Base-by-base conservation (phyloP, 2,329 filamentous ascomycete species). In the Thermoascus crustaceus region DNA sequence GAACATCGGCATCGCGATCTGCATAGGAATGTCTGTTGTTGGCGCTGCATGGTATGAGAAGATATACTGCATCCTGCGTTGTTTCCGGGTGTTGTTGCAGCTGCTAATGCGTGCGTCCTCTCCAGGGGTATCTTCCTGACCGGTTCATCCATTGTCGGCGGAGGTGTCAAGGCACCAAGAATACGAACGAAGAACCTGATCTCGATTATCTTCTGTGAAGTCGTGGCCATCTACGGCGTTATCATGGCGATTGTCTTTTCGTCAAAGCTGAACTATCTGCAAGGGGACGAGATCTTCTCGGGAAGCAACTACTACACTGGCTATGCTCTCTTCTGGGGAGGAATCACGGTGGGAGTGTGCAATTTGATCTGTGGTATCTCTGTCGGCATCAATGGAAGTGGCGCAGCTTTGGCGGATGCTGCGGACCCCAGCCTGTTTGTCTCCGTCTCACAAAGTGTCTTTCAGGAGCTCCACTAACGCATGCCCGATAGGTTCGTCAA, bases 161-260 rank as follows among this genome's bases (percentile, higher is more conserved):
- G 85, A 52, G 91, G 91, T 70, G 91, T 98, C 57, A 89, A 85
- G 65, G 89, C 91, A 30, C 93, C 93, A 23, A 83, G 91, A 53
- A 98, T 98, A 67, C 85, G 91, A 62, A 98, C 91, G 45, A 98
- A 98, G 80, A 98, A 98, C 73, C 68, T 98, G 57, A 96, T 98
- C 62, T 96, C 89, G 54, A 98, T 98, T 66, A 96, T 98, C 68
- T 98, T 98, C 70, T 98, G 91, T 72, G 91, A 98, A 69, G 91
- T 98, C 57, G 91, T 98, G 55, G 91, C 91, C 65, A 98, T 98
- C 64, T 98, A 98, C 74, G 93, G 93, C 54, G 89, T 98, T 66
- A 98, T 98, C 68, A 98, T 98, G 87, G 83, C 88, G 53, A 98
- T 98, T 61, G 84, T 98, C 54, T 96, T 96, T 71, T 93, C 88